phyloP scores from a whole-genome alignment of 75 land plant genomes.

The Ceratopteris richardii region DNA sequence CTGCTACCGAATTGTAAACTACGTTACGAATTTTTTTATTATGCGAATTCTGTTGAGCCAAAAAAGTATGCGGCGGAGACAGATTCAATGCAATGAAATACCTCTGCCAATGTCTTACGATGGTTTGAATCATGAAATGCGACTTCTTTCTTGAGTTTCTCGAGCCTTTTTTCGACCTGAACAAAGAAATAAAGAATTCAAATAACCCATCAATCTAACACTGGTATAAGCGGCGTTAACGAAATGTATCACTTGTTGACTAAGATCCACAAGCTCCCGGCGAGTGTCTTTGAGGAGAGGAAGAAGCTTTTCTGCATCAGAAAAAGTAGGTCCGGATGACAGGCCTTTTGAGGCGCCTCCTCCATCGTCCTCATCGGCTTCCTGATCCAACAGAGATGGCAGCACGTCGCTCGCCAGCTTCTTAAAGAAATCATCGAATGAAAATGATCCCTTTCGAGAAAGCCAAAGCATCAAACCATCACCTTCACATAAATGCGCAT shows the following conservation, averaged over 20 bases:
- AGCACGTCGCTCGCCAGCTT: slow-evolving; percentile 69
- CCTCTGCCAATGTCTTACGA: slow-evolving; percentile 86
- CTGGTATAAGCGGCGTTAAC: neutral
- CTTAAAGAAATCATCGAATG: slow-evolving; percentile 91
- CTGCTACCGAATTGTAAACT: too few species aligned
- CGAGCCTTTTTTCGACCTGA: slow-evolving; percentile 68
- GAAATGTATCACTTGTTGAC: slow-evolving; percentile 39
- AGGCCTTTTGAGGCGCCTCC: slow-evolving; percentile 43
- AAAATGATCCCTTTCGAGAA: slow-evolving; percentile 67
- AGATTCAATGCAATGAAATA: slow-evolving; percentile 8
- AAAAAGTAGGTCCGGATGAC: slow-evolving; percentile 51
- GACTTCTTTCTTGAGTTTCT: slow-evolving; percentile 80
- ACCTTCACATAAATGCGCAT: too few species aligned
- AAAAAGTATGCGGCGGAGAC: too few species aligned
- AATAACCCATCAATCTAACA: neutral
- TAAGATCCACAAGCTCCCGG: slow-evolving; percentile 70
- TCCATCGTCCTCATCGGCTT: slow-evolving; percentile 46
- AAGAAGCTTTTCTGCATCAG: slow-evolving; percentile 63
- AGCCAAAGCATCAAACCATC: too few species aligned
- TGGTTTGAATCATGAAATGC: slow-evolving; percentile 74
- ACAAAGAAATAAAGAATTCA: slow-evolving; percentile 2
- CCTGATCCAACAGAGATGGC: slow-evolving; percentile 41
- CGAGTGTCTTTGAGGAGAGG: slow-evolving; percentile 76
- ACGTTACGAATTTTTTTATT: too few species aligned
- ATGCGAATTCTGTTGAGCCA: too few species aligned